These are phyloP conservation scores for Meyerozyma carpophila DNA, from an alignment of 1,139 yeast genomes.

Conservation along the genomic window DNA sequence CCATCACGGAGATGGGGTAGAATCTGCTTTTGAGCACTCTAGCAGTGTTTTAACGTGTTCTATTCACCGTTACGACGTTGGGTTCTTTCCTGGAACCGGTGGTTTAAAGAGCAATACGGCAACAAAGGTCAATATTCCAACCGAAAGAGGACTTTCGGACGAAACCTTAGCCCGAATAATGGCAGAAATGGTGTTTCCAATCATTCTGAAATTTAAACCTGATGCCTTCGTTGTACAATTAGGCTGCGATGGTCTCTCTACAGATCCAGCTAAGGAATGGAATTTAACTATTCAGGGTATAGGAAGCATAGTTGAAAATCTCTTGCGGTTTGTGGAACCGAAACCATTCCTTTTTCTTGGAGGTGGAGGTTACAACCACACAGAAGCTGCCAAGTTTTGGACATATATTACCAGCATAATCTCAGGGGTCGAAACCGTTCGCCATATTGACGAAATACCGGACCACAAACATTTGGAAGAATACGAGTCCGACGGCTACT, in stretches of 20 bases:
- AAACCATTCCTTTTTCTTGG: constrained; percentile 51
- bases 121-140: constrained; percentile 51
- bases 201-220: constrained; percentile 35
- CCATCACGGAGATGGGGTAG: constrained; percentile 82
- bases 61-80: constrained; percentile 57
- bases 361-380: constrained; percentile 73
- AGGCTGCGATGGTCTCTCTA: constrained; percentile 65
- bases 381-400: constrained; percentile 64
- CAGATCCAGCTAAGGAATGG: constrained; percentile 63
- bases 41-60: constrained; percentile 57
- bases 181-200: constrained; percentile 39
- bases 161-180: constrained; percentile 30
- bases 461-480: constrained; percentile 44
- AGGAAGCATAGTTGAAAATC: constrained; percentile 25
- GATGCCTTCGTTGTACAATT: constrained; percentile 58
- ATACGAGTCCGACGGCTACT: constrained; percentile 43
- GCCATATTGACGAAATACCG: constrained; percentile 29
- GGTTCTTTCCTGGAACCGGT: constrained; percentile 77
- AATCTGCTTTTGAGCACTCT: constrained; percentile 55
- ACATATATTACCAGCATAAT: constrained; percentile 46
- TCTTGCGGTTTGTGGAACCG: constrained; percentile 22
- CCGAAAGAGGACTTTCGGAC: constrained; percentile 53
- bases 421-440: constrained; percentile 7
- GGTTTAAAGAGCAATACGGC: constrained; percentile 20
- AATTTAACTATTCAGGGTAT: constrained; percentile 54